Base-by-base conservation (phyloP, 345 rosid species). In the Sisymbrium irio region DNA sequence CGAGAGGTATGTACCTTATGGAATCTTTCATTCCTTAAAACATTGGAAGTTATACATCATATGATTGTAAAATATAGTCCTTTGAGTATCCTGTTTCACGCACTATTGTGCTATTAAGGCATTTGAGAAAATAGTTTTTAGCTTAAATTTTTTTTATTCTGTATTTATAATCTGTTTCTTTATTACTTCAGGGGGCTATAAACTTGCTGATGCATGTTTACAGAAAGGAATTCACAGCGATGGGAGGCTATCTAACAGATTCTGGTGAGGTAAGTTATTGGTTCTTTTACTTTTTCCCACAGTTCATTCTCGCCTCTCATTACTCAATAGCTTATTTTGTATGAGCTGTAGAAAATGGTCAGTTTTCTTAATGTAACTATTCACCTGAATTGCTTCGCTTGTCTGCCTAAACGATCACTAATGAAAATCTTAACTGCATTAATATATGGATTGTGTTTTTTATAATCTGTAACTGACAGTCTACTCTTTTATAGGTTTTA, bases 221-320 rank as follows among this genome's bases (percentile, higher is more conserved):
- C 82, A 82, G 85, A 83, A 88, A 82, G 80, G 99, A 96, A 83
- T 92, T 96, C 74, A 9, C 93, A 77, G 82, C 83, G 56, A 90
- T 96, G 87, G 98, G 97, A 77, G 99, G 99, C 78, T 96, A 96
- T 84, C 87, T 96, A 71, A 96, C 98, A 62, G 91, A 87, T 81
- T 93, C 94, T 69, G 99, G 99, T 84, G 97, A 96, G 97, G 99
- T 92, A 87, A 77, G 72, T 75, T 74, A 55, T 49, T 58, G 72
- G 42, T 14, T 37, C 18, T 36, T 65, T 56, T 32, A 45, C 22
- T 62, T 59, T 72, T 35, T 55, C 39, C 44, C 44, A 15, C 55
- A 41, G 35, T 56, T 40, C 42, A 59, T 28, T 57, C 61, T 65
- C 36, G 53, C 14, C 41, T 19, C 30, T 19, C 44, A 35, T 32